Percentiles rank a stretch among this genome's conserved stretches.
phyloP scores from a whole-genome alignment of 2,329 filamentous ascomycete species.

The Sarocladium brachiariae region DNA sequence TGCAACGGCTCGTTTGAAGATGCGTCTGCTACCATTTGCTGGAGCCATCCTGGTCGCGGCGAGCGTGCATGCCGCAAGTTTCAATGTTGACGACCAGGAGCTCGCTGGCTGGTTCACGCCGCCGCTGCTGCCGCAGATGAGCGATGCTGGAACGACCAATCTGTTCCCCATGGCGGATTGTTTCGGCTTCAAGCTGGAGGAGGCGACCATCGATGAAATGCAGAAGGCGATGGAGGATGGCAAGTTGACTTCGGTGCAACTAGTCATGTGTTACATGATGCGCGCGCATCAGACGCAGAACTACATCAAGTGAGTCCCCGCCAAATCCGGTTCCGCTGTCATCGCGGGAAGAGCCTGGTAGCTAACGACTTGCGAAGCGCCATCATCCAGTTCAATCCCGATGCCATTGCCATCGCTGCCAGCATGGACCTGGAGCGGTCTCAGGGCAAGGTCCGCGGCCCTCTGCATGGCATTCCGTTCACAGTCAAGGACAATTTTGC shows the following conservation, averaged over 20 bases:
- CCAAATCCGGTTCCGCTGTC: neutral
- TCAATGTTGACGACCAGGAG: neutral
- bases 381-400: conserved; percentile 11
- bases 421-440: conserved; percentile 17
- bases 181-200: conserved; percentile 54
- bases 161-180: conserved; percentile 59
- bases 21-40: conserved; percentile 8
- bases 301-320: conserved; percentile 51
- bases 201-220: conserved; percentile 63
- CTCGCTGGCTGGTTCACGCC: neutral
- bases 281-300: conserved; percentile 54
- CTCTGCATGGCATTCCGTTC: conserved; percentile 19
- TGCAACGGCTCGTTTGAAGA: neutral
- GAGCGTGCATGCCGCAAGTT: conserved; percentile 7
- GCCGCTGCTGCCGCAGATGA: conserved; percentile 25
- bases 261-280: conserved; percentile 53
- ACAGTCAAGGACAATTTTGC: conserved; percentile 46
- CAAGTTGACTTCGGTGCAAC: conserved; percentile 7
- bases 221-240: conserved; percentile 35
- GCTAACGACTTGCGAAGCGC: neutral
- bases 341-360: neutral
- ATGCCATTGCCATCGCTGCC: conserved; percentile 12
- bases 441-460: conserved; percentile 14
- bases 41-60: conserved; percentile 9
- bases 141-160: conserved; percentile 28